Evolutionary conservation across 2,329 filamentous ascomycete genomes (phyloP).

Genomic region (Dactylella cylindrospora): DNA sequence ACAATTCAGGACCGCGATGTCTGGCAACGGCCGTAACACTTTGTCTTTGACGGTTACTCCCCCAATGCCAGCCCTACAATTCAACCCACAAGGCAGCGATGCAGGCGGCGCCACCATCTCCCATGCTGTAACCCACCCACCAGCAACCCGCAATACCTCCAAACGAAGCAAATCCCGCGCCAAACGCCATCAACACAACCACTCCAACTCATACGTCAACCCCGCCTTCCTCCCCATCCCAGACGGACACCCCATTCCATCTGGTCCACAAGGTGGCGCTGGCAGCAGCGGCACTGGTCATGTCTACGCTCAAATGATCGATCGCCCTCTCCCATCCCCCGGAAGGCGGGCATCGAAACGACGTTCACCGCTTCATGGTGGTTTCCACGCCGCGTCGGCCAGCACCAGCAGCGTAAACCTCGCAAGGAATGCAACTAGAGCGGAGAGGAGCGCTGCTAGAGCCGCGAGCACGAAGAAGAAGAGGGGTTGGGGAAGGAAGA

Average conservation of each 20-base stretch:
- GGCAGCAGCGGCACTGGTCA: neutral
- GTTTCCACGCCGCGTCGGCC: constrained; percentile 23
- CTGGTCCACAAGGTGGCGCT: constrained; percentile 2
- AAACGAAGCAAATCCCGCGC: constrained; percentile 18
- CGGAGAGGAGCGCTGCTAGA: constrained; percentile 47
- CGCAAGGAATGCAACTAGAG: constrained; percentile 35
- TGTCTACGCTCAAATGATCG: neutral
- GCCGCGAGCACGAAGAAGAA: constrained; percentile 46
- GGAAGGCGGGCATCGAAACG: constrained; percentile 23
- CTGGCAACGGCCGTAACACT: constrained; percentile 11
- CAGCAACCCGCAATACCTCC: constrained; percentile 3
- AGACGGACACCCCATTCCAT: neutral
- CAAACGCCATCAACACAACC: constrained; percentile 8
- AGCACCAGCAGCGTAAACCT: constrained; percentile 42
- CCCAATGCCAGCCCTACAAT: constrained; percentile 15
- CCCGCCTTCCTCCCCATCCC: constrained; percentile 33
- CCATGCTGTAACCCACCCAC: neutral
- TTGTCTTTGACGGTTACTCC: constrained; percentile 23
- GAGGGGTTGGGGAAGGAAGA: constrained; percentile 43
- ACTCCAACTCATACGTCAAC: constrained; percentile 16
- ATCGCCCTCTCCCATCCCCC: constrained; percentile 35
- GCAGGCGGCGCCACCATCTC: neutral
- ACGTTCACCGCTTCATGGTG: constrained; percentile 31
- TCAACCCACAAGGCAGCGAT: constrained; percentile 25
- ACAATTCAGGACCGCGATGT: constrained; percentile 36